Evolutionary conservation across 2,329 filamentous ascomycete species (phyloP).

Genomic region (Calonectria hawksworthii): DNA sequence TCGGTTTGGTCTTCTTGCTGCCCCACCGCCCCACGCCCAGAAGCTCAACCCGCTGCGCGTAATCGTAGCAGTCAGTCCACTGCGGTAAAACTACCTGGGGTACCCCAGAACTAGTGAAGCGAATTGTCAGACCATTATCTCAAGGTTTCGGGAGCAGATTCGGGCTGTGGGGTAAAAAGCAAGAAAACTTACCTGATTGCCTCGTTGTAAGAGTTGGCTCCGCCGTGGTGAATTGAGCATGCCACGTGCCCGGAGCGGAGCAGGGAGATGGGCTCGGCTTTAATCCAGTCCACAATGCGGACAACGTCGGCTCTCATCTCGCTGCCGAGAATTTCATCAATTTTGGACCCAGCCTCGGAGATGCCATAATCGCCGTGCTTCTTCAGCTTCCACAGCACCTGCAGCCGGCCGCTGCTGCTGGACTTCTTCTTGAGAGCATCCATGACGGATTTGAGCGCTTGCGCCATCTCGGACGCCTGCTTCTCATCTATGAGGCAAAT

Average conservation of each 20-base stretch:
- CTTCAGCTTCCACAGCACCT: constrained; percentile 54
- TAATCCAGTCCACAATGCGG: constrained; percentile 57
- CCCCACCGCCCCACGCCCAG: constrained; percentile 56
- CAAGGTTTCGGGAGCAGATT: not conserved
- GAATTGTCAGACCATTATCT: not conserved
- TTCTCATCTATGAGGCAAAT: constrained; percentile 48
- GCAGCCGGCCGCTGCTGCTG: constrained; percentile 17
- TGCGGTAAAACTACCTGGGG: constrained; percentile 60
- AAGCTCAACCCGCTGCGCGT: constrained; percentile 58
- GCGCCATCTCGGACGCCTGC: constrained; percentile 56
- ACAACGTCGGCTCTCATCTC: constrained; percentile 50
- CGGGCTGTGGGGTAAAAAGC: not conserved
- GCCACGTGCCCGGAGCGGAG: constrained; percentile 55
- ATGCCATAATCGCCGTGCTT: constrained; percentile 31
- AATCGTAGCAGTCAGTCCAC: constrained; percentile 64
- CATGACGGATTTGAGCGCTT: constrained; percentile 53
- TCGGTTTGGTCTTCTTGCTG: constrained; percentile 38
- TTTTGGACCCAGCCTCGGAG: constrained; percentile 5
- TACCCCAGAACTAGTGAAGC: constrained; percentile 54
- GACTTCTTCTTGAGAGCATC: constrained; percentile 35
- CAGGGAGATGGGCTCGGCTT: constrained; percentile 53
- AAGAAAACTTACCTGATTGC: constrained; percentile 49
- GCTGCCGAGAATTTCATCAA: constrained; percentile 40
- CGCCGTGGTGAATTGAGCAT: constrained; percentile 61
- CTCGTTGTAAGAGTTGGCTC: constrained; percentile 60